phyloP scores from a whole-genome alignment of 2,329 filamentous ascomycete genomes.

The Amesomyces nigricolor region DNA sequence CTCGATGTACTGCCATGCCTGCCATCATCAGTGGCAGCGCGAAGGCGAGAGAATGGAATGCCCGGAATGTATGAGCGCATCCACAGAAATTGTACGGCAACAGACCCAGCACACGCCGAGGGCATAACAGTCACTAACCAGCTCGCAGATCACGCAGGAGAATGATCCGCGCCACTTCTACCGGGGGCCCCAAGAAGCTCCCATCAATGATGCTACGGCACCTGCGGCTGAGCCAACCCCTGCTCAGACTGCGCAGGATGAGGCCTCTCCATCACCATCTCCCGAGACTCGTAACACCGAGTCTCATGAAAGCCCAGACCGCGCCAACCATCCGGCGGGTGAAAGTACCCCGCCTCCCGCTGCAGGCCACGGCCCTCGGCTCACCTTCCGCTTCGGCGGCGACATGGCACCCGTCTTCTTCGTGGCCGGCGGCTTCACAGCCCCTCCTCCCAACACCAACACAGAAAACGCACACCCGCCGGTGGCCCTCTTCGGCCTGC shows the following conservation, averaged over 20 bases:
- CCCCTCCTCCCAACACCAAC: background rate
- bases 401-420: conserved; percentile 16
- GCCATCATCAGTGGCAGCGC: conserved; percentile 22
- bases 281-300: background rate
- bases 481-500: conserved; percentile 10
- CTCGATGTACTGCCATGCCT: conserved; percentile 23
- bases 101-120: background rate
- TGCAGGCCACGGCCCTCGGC: background rate
- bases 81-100: conserved; percentile 21
- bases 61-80: conserved; percentile 18
- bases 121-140: conserved; percentile 4
- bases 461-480: background rate
- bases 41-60: conserved; percentile 20
- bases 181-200: background rate
- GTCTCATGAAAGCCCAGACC: background rate
- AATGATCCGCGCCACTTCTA: conserved; percentile 23
- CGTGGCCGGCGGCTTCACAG: conserved; percentile 1
- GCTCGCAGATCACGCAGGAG: conserved; percentile 16
- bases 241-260: background rate
- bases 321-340: background rate
- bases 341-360: background rate
- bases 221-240: background rate
- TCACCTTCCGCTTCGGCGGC: conserved; percentile 10
- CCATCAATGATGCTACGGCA: background rate
- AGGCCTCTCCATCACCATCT: background rate